These are phyloP conservation scores for Antarctomyces pellizariae DNA, from an alignment of 495 filamentous ascomycete genomes.

Conservation along the genomic window DNA sequence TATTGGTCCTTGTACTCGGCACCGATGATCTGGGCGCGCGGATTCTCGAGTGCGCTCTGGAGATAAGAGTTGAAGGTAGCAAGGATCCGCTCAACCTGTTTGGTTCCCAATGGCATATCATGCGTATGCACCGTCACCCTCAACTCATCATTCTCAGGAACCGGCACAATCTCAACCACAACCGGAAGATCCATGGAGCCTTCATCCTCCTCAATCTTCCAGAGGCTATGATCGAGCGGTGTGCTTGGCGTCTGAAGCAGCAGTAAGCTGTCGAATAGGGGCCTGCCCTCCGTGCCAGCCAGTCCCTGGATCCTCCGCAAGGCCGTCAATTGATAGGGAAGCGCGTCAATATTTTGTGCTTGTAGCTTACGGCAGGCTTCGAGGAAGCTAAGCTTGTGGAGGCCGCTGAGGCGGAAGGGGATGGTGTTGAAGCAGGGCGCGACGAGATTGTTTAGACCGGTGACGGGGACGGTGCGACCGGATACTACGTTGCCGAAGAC, in stretches of 20 bases:
- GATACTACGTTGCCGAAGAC: slow-evolving; percentile 66
- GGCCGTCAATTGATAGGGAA: slow-evolving; percentile 44
- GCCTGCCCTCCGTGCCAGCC: slow-evolving; percentile 15
- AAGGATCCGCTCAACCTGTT: slow-evolving; percentile 4
- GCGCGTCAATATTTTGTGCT: slow-evolving; percentile 26
- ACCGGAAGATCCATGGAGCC: slow-evolving; percentile 57
- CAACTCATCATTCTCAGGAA: slow-evolving; percentile 18
- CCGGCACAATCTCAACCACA: slow-evolving; percentile 45
- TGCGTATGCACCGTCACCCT: slow-evolving; percentile 22
- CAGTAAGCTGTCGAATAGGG: slow-evolving; percentile 54
- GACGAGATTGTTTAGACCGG: slow-evolving; percentile 44
- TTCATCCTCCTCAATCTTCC: slow-evolving; percentile 39
- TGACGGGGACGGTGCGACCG: slow-evolving; percentile 39
- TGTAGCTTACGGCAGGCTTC: slow-evolving; percentile 25
- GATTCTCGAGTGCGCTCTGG: slow-evolving; percentile 7
- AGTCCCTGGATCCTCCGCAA: slow-evolving; percentile 35
- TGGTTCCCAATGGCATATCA: slow-evolving; percentile 3
- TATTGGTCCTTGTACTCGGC: too few species aligned
- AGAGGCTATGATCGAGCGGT: slow-evolving; percentile 30
- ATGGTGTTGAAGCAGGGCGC: slow-evolving; percentile 80
- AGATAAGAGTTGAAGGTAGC: slow-evolving; percentile 5
- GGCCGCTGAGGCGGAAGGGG: slow-evolving; percentile 35
- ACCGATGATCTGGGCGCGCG: slow-evolving; percentile 1
- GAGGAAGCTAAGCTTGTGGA: slow-evolving; percentile 8
- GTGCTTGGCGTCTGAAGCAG: slow-evolving; percentile 36